Evolutionary conservation across 1,139 yeast species (phyloP), one percentile per base, ranked within the genome.

Genomic region (Diutina siamensis): DNA sequence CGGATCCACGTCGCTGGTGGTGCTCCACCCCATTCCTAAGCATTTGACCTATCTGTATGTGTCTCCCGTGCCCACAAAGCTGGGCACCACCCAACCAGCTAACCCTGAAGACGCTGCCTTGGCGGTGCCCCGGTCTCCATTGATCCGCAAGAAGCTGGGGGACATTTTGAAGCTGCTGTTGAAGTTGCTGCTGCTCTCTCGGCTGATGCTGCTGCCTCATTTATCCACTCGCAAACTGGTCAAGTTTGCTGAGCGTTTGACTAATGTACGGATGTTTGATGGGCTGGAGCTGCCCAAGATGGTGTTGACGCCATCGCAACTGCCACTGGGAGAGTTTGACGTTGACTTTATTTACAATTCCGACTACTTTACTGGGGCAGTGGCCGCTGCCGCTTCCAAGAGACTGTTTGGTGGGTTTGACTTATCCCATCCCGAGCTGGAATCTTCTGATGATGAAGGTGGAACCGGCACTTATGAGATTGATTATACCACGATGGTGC

Each of bases 131-230:
- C 38, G 15, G 22, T 25, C 31, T 4, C 40, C 40, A 4, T 17
- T 38, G 15, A 17, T 38, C 8, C 31, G 42, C 10, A 38, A 38
- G 20, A 38, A 38, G 20, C 20, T n/a, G 20, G 42, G 42, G 2
- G 42, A 25, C 9, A 17, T 38, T 2, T 31, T 38, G 31, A 38
- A 38, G 42, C 42, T 38, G 42, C 33, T 25, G 42, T 18, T 38
- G 12, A 38, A 38, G 32, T 25, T 38, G 4, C 15, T 15, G 31
- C 42, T 38, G 42, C 15, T 38, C 9, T 27, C 31, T 4, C 31
- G 42, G n/a, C 42, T 38, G 42, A 25, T 25, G 42, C 42, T 38
- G 42, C 17, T 25, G 20, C 42, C 42, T 15, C 42, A 38, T 9
- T 13, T 38, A 2, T n/a, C 32, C 7, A 13, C 15, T 2, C 42